Evolutionary conservation across 2,329 filamentous ascomycete genomes (phyloP).

Genomic region (Claviceps purpurea): DNA sequence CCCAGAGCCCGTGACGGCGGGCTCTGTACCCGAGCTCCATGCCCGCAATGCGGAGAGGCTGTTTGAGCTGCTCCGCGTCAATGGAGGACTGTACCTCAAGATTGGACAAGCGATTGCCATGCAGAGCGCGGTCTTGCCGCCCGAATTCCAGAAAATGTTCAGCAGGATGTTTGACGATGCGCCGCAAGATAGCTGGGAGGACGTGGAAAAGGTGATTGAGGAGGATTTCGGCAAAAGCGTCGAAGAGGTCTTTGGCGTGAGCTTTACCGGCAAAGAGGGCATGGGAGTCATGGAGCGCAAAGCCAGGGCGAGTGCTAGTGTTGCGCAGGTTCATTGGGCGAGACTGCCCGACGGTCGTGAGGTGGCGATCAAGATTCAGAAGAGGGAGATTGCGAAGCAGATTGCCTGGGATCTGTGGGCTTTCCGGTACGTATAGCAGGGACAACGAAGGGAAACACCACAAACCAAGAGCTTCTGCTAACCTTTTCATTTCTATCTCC

Average conservation of each 20-base stretch:
- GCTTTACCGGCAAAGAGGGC: constrained; percentile 59
- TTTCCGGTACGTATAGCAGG: constrained; percentile 51
- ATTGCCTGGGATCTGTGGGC: constrained; percentile 93
- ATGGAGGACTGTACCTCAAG: constrained; percentile 92
- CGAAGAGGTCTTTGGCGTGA: constrained; percentile 87
- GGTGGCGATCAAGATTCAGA: constrained; percentile 93
- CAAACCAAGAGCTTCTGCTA: too few relatives aligned
- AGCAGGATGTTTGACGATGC: constrained; percentile 95
- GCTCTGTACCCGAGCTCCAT: constrained; percentile 66
- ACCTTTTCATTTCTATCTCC: background rate
- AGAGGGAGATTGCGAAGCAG: constrained; percentile 82
- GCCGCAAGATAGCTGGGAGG: constrained; percentile 78
- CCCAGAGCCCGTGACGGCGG: constrained; percentile 58
- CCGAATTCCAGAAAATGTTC: constrained; percentile 95
- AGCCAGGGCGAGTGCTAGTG: constrained; percentile 67
- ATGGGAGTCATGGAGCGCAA: constrained; percentile 48
- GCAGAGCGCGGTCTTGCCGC: constrained; percentile 87
- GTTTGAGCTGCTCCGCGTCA: constrained; percentile 66
- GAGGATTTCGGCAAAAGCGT: constrained; percentile 80
- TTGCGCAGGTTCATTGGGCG: constrained; percentile 96
- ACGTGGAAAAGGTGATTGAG: constrained; percentile 71
- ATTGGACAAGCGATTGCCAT: constrained; percentile 97
- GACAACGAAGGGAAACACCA: too few relatives aligned
- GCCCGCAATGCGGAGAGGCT: constrained; percentile 70
- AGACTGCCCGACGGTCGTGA: constrained; percentile 72